Conservation (phyloP, 164 flowering plant species). For the Vitis rotundifolia region DNA sequence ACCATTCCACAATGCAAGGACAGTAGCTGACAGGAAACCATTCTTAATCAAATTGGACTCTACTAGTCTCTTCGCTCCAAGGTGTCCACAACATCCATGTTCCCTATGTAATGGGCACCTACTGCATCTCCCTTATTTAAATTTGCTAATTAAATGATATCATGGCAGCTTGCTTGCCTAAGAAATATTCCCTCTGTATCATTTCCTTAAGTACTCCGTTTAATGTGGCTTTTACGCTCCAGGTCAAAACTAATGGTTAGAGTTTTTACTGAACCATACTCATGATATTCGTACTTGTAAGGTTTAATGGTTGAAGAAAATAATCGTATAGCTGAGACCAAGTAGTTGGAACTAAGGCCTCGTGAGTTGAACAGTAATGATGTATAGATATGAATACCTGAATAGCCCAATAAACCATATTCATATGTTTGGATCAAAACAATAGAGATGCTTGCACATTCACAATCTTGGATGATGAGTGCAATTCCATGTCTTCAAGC, state of each 20-base stretch:
- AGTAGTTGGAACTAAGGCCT: no score
- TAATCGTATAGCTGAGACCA: no score
- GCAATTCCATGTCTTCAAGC: no score
- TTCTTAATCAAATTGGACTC: conserved; percentile 2
- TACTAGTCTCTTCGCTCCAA: not conserved
- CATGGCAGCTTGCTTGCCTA: not conserved
- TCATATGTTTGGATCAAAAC: no score
- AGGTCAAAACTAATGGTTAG: not conserved
- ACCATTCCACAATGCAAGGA: conserved; percentile 1
- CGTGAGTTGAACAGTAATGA: no score
- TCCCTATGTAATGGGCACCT: conserved; percentile 1
- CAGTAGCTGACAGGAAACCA: not conserved
- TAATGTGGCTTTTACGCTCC: not conserved
- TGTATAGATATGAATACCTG: no score
- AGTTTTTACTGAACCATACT: not conserved
- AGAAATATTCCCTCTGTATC: not conserved
- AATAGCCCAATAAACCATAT: no score
- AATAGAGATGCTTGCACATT: no score
- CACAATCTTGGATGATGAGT: no score
- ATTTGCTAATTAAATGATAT: not conserved
- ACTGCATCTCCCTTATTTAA: conserved; percentile 1
- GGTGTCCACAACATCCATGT: not conserved
- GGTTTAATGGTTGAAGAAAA: not conserved
- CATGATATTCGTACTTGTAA: not conserved
- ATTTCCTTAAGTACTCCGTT: not conserved